Evolutionary conservation across 805 yeast genomes (phyloP).

Genomic region (Saturnispora galanensis): DNA sequence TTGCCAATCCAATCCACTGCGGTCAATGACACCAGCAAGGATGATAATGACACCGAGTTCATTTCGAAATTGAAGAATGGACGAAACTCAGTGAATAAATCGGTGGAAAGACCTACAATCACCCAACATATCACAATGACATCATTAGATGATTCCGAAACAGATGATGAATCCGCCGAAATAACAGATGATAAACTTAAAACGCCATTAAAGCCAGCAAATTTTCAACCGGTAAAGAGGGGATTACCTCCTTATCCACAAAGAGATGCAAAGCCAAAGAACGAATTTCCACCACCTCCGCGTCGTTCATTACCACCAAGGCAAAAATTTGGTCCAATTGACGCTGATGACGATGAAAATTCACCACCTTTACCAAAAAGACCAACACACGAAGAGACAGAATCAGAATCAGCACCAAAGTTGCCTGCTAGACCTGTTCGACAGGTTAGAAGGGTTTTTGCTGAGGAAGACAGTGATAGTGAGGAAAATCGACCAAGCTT

Average conservation of each 20-base stretch:
- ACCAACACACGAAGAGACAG: background rate
- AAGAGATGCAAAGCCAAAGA: background rate
- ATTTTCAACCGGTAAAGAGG: constrained; percentile 1
- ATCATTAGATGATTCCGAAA: constrained; percentile 2
- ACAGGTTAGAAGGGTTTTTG: background rate
- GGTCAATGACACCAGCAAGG: background rate
- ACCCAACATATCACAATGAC: constrained; percentile 8
- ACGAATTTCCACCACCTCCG: background rate
- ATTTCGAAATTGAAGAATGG: constrained; percentile 12
- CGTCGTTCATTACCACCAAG: background rate
- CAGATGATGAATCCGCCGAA: constrained; percentile 1
- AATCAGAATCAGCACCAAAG: background rate
- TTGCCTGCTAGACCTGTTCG: background rate
- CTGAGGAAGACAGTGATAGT: background rate
- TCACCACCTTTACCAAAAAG: background rate
- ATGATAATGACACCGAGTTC: constrained; percentile 3
- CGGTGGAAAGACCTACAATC: constrained; percentile 10
- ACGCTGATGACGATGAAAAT: background rate
- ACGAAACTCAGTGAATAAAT: constrained; percentile 5
- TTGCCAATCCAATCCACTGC: background rate
- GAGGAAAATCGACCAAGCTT: constrained; percentile 6
- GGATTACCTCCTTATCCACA: background rate
- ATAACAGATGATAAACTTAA: background rate
- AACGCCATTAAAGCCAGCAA: background rate
- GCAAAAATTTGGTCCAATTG: background rate